These are phyloP conservation scores for Alloteropsis semialata DNA, from an alignment of 176 grass and related monocot species.

Conservation along the genomic window DNA sequence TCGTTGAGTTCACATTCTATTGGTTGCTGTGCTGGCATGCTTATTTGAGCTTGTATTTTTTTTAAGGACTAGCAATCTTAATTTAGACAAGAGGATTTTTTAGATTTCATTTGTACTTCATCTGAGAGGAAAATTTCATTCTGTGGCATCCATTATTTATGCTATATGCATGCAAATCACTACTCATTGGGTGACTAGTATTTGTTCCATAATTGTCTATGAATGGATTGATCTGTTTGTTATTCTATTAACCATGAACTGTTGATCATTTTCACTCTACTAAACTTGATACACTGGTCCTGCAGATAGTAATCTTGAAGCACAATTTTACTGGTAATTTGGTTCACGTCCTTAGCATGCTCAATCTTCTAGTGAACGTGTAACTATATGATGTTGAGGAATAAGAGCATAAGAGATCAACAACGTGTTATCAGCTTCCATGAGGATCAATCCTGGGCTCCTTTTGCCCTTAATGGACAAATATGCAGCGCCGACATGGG, in stretches of 20 bases:
- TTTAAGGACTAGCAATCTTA: background rate
- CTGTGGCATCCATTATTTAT: background rate
- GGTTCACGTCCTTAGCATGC: background rate
- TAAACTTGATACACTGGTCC: background rate
- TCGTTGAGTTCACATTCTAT: background rate
- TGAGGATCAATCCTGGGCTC: slow-evolving; percentile 46
- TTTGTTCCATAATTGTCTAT: background rate
- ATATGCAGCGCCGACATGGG: slow-evolving; percentile 60
- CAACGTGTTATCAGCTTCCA: slow-evolving; percentile 12
- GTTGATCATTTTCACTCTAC: background rate
- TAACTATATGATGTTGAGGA: slow-evolving; percentile 40
- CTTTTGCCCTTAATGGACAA: slow-evolving; percentile 23
- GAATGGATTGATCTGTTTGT: background rate
- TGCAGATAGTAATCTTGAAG: slow-evolving; percentile 17
- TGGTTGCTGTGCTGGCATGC: background rate
- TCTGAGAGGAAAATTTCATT: background rate
- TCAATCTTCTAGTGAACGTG: background rate
- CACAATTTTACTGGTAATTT: background rate
- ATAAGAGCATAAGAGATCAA: slow-evolving; percentile 14
- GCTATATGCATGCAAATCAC: background rate
- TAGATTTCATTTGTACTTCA: background rate
- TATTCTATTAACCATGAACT: background rate
- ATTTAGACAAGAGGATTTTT: background rate
- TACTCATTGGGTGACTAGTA: background rate
- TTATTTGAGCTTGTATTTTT: background rate